Evolutionary conservation across 768 basidiomycete genomes (phyloP).

Genomic region (Sarcomyxa edulis): DNA sequence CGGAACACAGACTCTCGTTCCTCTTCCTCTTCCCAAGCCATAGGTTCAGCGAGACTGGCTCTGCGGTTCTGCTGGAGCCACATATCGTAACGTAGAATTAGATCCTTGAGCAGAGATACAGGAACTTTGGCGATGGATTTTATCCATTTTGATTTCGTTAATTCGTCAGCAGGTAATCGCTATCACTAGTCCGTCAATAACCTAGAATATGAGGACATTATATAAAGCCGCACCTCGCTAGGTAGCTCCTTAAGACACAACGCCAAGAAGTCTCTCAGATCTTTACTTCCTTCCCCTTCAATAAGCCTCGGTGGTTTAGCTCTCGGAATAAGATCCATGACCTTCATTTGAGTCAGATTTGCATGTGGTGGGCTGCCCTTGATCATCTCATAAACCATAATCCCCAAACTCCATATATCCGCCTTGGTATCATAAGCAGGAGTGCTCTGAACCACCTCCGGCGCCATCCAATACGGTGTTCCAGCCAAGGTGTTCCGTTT

Average conservation of each 20-base stretch:
- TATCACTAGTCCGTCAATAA: conserved; percentile 25
- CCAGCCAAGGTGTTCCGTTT: conserved; percentile 97
- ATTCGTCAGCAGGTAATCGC: conserved; percentile 88
- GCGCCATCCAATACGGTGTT: conserved; percentile 99
- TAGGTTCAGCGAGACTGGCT: conserved; percentile 68
- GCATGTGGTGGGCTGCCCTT: conserved; percentile 95
- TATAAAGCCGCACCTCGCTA: conserved; percentile 49
- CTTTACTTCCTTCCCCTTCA: conserved; percentile 76
- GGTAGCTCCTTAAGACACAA: conserved; percentile 80
- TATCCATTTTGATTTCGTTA: conserved; percentile 87
- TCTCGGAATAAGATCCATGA: conserved; percentile 86
- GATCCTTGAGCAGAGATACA: conserved; percentile 69
- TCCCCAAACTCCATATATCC: conserved; percentile 97
- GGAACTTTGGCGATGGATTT: conserved; percentile 64
- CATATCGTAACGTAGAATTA: conserved; percentile 52
- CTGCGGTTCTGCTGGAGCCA: conserved; percentile 64
- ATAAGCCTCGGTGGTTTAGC: conserved; percentile 75
- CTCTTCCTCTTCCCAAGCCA: conserved; percentile 71
- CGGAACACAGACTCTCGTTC: conserved; percentile 36
- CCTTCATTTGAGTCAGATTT: conserved; percentile 77
- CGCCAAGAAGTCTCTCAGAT: conserved; percentile 85
- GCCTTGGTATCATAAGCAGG: conserved; percentile 96
- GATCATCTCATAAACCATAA: conserved; percentile 94
- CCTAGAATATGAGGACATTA: neutral
- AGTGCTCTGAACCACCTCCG: conserved; percentile 87